A percentile compares a stretch with the other conserved stretches of the same genome.
These are phyloP conservation scores for Paecilomyces formosus DNA, from an alignment of 2,329 filamentous ascomycete genomes.

Conservation along the genomic window DNA sequence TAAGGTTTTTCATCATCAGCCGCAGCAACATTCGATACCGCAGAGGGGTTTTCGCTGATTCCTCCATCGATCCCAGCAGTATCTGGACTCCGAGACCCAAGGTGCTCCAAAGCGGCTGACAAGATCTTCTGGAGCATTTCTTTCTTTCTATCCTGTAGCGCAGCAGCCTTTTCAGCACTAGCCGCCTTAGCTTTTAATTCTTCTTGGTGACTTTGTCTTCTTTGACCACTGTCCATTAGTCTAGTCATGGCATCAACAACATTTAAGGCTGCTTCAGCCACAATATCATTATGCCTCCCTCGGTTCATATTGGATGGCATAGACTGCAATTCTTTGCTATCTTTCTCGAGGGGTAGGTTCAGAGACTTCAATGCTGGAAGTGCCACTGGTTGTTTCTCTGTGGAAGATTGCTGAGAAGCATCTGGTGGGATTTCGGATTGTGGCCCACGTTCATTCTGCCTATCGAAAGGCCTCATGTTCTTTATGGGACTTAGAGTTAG, in stretches of 20 bases:
- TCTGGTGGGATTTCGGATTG: neutral
- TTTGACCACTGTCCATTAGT: constrained; percentile 20
- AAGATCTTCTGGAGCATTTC: constrained; percentile 26
- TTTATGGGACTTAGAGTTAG: constrained; percentile 6
- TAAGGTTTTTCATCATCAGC: constrained; percentile 19
- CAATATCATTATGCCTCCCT: constrained; percentile 12
- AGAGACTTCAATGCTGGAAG: constrained; percentile 7
- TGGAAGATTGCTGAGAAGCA: neutral
- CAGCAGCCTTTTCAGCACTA: constrained; percentile 10
- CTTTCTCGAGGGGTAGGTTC: constrained; percentile 3
- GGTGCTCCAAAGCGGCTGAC: constrained; percentile 18
- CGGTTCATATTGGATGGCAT: constrained; percentile 3
- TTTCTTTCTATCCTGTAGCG: constrained; percentile 19
- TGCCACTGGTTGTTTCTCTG: constrained; percentile 5
- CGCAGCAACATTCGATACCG: constrained; percentile 2
- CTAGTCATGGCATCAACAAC: constrained; percentile 27
- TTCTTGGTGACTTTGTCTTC: constrained; percentile 11
- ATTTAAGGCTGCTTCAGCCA: constrained; percentile 22
- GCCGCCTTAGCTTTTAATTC: constrained; percentile 13
- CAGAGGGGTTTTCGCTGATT: neutral
- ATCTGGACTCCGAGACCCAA: constrained; percentile 4
- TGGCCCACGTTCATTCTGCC: neutral
- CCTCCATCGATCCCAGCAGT: neutral
- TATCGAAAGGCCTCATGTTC: neutral
- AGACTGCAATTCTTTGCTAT: neutral